Percentiles rank a stretch among this genome's conserved stretches.
phyloP scores from a whole-genome alignment of 169 alveolate species.

The Cryptosporidium canis region DNA sequence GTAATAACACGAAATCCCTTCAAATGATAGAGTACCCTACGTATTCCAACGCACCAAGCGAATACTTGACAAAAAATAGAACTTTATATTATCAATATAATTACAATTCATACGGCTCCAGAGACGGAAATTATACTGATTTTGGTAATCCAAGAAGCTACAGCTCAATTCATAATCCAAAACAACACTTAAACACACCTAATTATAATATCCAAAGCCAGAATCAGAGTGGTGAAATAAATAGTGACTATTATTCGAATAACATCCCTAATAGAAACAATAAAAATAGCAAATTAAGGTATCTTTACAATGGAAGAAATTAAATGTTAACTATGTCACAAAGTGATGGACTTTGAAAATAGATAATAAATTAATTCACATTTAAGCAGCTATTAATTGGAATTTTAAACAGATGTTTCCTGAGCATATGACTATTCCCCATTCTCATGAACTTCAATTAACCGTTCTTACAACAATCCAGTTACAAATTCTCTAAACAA shows the following conservation, averaged over 20 bases:
- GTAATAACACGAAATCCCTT: background rate
- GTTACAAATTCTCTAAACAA: too few relatives aligned
- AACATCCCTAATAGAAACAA: background rate
- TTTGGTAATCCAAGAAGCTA: background rate
- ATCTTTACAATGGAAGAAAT: background rate
- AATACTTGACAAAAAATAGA: background rate
- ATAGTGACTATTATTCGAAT: background rate
- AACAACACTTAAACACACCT: background rate
- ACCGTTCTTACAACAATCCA: too few relatives aligned
- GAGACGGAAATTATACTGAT: background rate
- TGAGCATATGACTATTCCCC: too few relatives aligned
- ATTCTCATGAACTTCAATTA: too few relatives aligned
- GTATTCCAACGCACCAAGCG: background rate
- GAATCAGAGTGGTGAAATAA: background rate
- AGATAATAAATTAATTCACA: too few relatives aligned
- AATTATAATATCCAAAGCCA: background rate
- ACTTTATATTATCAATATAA: constrained; percentile 1
- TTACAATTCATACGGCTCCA: background rate
- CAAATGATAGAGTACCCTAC: background rate
- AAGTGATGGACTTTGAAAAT: too few relatives aligned
- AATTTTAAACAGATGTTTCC: too few relatives aligned
- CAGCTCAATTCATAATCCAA: background rate
- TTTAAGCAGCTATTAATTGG: too few relatives aligned
- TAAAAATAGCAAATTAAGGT: background rate
- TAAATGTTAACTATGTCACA: background rate